Percentiles rank a stretch among this genome's conserved stretches.
Evolutionary conservation across 2,329 filamentous ascomycete genomes (phyloP).

Genomic region (Chrysosporium keratinophilum): DNA sequence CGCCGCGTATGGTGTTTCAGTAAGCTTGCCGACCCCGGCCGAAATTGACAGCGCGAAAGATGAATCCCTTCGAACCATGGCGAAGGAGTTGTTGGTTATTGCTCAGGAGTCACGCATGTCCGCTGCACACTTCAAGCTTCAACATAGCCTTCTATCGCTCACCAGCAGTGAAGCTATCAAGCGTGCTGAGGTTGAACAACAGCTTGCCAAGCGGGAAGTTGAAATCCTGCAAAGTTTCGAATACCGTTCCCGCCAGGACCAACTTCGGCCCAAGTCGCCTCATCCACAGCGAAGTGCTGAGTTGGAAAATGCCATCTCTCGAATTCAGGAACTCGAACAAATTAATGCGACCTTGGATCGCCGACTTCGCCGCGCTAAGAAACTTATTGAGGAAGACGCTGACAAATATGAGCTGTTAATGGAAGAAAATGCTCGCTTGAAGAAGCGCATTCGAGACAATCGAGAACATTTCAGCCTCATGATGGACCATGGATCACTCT

Average conservation of each 20-base stretch:
- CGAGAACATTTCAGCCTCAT: conserved; percentile 74
- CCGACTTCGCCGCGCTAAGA: conserved; percentile 63
- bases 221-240: conserved; percentile 70
- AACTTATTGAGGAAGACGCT: conserved; percentile 65
- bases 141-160: conserved; percentile 72
- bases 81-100: conserved; percentile 44
- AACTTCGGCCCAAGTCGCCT: conserved; percentile 40
- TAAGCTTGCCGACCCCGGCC: conserved; percentile 39
- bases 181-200: conserved; percentile 79
- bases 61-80: conserved; percentile 45
- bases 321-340: conserved; percentile 55
- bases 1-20: conserved; percentile 34
- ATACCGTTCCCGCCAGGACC: conserved; percentile 51
- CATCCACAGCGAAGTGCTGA: conserved; percentile 32
- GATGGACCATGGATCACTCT: conserved; percentile 55
- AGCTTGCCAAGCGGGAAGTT: conserved; percentile 80
- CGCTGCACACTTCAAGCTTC: conserved; percentile 79
- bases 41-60: conserved; percentile 45
- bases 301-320: conserved; percentile 49
- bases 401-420: conserved; percentile 58
- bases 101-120: conserved; percentile 66
- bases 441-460: conserved; percentile 79
- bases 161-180: conserved; percentile 78
- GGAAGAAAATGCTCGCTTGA: conserved; percentile 66
- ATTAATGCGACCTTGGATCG: conserved; percentile 55